These are phyloP conservation scores for Spinellus fusiger DNA, from an alignment of 192 early-diverging fungal genomes.

Conservation along the genomic window DNA sequence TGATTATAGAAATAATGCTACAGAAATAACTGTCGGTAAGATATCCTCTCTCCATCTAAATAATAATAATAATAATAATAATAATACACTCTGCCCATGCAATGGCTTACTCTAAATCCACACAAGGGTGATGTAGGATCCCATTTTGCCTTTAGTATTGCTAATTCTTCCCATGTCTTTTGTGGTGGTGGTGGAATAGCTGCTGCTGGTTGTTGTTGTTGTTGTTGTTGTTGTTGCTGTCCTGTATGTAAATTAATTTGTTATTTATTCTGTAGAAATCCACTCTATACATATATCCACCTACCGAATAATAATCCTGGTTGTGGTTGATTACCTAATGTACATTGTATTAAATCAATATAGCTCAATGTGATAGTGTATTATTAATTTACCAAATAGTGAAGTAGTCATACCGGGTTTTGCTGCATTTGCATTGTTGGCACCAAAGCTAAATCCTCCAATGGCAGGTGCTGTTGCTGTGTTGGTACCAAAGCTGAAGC, in stretches of 20 bases:
- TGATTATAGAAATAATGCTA: conserved; percentile 94
- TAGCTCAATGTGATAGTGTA: no score
- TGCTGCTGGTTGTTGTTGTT: conserved; percentile 36
- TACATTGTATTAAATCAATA: neutral
- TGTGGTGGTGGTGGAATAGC: conserved; percentile 30
- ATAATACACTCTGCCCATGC: neutral
- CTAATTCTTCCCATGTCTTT: conserved; percentile 54
- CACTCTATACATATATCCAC: conserved; percentile 11
- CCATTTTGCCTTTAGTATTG: conserved; percentile 69
- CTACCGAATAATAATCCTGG: conserved; percentile 3
- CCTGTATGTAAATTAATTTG: neutral
- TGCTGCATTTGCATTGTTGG: conserved; percentile 22
- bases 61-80: neutral
- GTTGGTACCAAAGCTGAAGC: conserved; percentile 11
- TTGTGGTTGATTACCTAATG: conserved; percentile 5
- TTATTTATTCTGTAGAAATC: neutral
- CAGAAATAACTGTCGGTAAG: neutral
- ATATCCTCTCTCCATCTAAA: neutral
- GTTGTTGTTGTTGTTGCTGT: conserved; percentile 34
- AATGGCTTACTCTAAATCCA: conserved; percentile 70
- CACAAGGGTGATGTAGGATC: conserved; percentile 71
- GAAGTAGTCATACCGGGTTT: conserved; percentile 12
- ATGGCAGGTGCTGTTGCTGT: conserved; percentile 31
- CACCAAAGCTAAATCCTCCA: conserved; percentile 14
- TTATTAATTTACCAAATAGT: neutral